These are phyloP conservation scores for Pugionium dolabratum DNA, from an alignment of 345 rosid species.

Conservation along the genomic window DNA sequence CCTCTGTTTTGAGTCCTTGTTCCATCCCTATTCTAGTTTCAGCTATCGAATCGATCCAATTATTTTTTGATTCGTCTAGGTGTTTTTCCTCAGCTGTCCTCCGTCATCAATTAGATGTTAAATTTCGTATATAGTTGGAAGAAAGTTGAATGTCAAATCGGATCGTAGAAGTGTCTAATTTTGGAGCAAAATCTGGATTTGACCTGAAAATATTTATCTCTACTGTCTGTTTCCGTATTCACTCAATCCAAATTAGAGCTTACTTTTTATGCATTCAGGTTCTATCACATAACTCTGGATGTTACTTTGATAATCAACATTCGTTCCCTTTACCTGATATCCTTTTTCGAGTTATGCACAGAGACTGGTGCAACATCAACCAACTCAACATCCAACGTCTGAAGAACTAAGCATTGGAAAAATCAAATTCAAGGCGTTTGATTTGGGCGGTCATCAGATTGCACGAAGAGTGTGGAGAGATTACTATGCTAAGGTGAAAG, in stretches of 20 bases:
- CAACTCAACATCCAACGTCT: conserved; percentile 87
- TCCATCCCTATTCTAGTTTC: conserved; percentile 9
- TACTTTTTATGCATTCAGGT: too few species aligned
- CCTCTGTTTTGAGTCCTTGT: not conserved
- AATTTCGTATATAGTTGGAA: too few species aligned
- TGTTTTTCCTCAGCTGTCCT: too few species aligned
- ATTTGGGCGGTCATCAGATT: conserved; percentile 92
- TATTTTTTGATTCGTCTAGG: not conserved
- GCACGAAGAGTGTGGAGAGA: conserved; percentile 94
- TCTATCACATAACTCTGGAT: not conserved
- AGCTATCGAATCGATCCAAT: conserved; percentile 9
- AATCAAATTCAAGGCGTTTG: conserved; percentile 88
- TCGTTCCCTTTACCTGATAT: not conserved
- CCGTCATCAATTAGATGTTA: not conserved
- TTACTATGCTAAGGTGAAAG: conserved; percentile 78
- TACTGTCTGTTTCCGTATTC: not conserved
- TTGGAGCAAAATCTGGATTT: not conserved
- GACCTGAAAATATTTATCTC: too few species aligned
- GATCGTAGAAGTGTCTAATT: not conserved
- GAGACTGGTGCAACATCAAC: conserved; percentile 94
- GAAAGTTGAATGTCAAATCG: not conserved
- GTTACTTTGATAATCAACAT: not conserved
- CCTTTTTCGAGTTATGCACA: conserved; percentile 33
- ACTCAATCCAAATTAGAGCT: not conserved
- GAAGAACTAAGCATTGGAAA: conserved; percentile 91